Conservation (phyloP, 495 filamentous ascomycete genomes). For the Sordaria brevicollis region DNA sequence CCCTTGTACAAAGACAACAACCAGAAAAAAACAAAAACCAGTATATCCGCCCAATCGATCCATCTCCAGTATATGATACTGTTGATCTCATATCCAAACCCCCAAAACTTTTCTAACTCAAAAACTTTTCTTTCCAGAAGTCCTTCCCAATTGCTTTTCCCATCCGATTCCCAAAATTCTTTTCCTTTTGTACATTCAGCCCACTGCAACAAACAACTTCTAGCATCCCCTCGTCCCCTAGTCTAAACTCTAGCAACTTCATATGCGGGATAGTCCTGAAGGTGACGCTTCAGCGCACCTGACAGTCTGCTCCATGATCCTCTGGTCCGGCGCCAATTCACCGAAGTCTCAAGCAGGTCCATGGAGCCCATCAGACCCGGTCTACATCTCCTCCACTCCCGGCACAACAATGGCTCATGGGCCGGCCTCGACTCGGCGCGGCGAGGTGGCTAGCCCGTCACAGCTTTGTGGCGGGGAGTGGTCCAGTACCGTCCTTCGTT, state of each 20-base stretch:
- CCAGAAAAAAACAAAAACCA: neutral
- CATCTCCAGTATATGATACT: neutral
- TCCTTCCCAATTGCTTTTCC: neutral
- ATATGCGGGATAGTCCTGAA: neutral
- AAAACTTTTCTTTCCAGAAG: neutral
- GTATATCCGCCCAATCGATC: neutral
- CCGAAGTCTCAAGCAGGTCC: neutral
- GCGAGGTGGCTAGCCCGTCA: neutral
- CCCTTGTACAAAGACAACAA: neutral
- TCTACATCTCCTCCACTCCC: neutral
- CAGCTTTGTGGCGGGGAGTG: neutral
- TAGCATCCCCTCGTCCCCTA: neutral
- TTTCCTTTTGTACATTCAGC: neutral
- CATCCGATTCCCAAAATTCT: neutral
- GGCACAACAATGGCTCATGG: neutral
- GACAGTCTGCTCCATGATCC: neutral
- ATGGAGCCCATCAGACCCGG: neutral
- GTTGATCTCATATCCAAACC: neutral
- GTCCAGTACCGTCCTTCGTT: neutral
- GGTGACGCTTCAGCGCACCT: neutral
- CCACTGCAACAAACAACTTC: neutral
- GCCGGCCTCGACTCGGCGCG: neutral
- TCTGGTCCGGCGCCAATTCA: neutral
- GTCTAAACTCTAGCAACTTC: neutral
- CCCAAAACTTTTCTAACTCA: neutral